Conservation (phyloP, 148 eudicot species). For the Pouteria glomerata region DNA sequence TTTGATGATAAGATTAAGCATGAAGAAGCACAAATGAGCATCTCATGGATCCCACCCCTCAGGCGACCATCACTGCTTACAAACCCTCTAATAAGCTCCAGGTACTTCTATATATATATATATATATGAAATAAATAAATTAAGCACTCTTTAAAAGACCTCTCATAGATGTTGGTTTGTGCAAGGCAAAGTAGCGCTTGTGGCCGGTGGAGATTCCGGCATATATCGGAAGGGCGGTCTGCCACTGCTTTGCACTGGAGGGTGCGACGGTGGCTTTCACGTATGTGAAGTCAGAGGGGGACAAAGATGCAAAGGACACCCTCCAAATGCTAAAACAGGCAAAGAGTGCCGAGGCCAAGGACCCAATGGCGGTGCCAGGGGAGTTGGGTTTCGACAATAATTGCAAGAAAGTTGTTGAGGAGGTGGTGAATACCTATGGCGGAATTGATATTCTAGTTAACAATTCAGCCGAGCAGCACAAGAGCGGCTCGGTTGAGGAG, state of each 20-base stretch:
- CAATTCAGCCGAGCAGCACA: constrained; percentile 72
- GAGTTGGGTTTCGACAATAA: constrained; percentile 75
- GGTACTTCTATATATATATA: constrained; percentile 11
- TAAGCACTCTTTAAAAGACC: no score
- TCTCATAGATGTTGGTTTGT: background rate
- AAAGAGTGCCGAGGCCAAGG: constrained; percentile 44
- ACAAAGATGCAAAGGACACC: constrained; percentile 68
- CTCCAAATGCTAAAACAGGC: constrained; percentile 43
- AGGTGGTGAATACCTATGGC: constrained; percentile 63
- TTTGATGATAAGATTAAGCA: no score
- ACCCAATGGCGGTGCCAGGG: constrained; percentile 59
- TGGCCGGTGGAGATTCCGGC: constrained; percentile 93
- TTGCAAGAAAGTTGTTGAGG: constrained; percentile 65
- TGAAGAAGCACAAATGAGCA: no score
- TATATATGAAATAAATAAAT: background rate
- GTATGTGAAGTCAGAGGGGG: constrained; percentile 68
- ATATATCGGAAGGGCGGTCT: constrained; percentile 82
- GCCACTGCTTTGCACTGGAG: constrained; percentile 57
- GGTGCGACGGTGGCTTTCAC: constrained; percentile 94
- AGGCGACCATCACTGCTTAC: constrained; percentile 25
- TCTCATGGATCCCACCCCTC: constrained; percentile 68
- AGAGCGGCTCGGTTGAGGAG: constrained; percentile 52
- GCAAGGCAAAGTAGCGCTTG: constrained; percentile 86
- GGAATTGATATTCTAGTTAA: constrained; percentile 74
- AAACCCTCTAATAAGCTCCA: constrained; percentile 64